A percentile compares a stretch with the other conserved stretches of the same genome.
These are phyloP conservation scores for Boletus vermiculosoides DNA, from an alignment of 768 basidiomycete species.

Conservation along the genomic window DNA sequence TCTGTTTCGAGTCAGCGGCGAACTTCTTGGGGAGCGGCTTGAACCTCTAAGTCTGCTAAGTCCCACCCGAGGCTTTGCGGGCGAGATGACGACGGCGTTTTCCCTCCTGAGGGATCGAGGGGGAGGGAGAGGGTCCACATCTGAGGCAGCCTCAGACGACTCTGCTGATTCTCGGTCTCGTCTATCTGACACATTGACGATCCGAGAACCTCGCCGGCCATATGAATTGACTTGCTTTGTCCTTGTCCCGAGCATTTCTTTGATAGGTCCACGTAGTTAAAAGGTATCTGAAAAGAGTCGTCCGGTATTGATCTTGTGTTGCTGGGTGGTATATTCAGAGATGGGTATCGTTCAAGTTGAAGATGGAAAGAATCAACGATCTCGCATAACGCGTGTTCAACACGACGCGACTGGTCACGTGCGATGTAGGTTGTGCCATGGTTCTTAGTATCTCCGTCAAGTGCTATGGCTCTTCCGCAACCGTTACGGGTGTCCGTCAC, in stretches of 20 bases:
- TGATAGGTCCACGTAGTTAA: not conserved
- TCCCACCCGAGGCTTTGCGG: conserved; percentile 13
- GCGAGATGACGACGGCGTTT: conserved; percentile 25
- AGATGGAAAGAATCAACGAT: not conserved
- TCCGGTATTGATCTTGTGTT: not conserved
- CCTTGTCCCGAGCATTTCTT: conserved; percentile 53
- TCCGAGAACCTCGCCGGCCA: conserved; percentile 59
- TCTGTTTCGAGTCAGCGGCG: conserved; percentile 26
- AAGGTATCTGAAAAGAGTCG: not conserved
- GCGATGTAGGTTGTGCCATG: not conserved
- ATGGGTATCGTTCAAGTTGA: conserved; percentile 6
- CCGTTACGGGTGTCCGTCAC: conserved; percentile 69
- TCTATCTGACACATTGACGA: conserved; percentile 48
- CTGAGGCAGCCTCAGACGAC: conserved; percentile 36
- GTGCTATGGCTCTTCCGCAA: conserved; percentile 69
- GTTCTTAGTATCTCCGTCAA: not conserved
- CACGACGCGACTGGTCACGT: conserved; percentile 23
- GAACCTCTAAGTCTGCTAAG: conserved; percentile 14
- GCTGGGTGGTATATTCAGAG: not conserved
- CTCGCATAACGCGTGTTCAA: conserved; percentile 7
- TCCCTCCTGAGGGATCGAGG: conserved; percentile 19
- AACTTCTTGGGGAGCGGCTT: conserved; percentile 17
- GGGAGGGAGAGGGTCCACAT: conserved; percentile 34
- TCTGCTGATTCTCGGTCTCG: conserved; percentile 24
- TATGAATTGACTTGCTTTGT: conserved; percentile 69